A percentile compares a stretch with the other conserved stretches of the same genome.
Evolutionary conservation across 306 rosid genomes (phyloP).

Genomic region (Cercis canadensis): DNA sequence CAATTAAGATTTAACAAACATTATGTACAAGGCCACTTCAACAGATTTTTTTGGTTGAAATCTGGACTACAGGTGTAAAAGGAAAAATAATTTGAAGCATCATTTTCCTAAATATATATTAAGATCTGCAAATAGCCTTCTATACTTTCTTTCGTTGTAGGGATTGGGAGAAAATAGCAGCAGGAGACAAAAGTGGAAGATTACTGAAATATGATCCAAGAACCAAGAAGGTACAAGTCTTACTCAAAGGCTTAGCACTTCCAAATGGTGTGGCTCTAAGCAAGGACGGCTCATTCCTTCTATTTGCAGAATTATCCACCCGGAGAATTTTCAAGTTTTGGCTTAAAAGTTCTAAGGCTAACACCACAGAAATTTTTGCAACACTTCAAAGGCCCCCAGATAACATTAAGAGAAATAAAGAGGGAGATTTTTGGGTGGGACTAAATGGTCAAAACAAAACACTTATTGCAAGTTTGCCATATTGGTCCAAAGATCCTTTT

Average conservation of each 20-base stretch:
- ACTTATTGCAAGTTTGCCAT: no score
- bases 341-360: slow-evolving; percentile 39
- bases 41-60: no score
- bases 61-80: no score
- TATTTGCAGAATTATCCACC: slow-evolving; percentile 46
- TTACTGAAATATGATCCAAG: slow-evolving; percentile 54
- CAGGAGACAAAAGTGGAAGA: slow-evolving; percentile 67
- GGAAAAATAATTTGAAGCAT: no score
- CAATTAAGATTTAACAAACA: no score
- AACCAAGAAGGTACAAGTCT: slow-evolving; percentile 45
- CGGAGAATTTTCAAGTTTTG: slow-evolving; percentile 38
- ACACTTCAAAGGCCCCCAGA: slow-evolving; percentile 55
- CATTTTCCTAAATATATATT: no score
- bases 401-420: slow-evolving; percentile 52
- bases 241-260: slow-evolving; percentile 52
- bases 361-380: slow-evolving; percentile 30
- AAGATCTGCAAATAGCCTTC: not conserved
- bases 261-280: slow-evolving; percentile 76
- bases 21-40: no score
- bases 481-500: slow-evolving; percentile 35
- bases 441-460: slow-evolving; percentile 28
- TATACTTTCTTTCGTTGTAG: slow-evolving; percentile 23
- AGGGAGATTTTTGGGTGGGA: slow-evolving; percentile 65
- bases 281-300: slow-evolving; percentile 53
- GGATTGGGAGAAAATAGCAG: slow-evolving; percentile 33